Evolutionary conservation across 352 stramenopile species (phyloP), one percentile per base, ranked within the genome.

Genomic region (Poterioochromonas sp.): DNA sequence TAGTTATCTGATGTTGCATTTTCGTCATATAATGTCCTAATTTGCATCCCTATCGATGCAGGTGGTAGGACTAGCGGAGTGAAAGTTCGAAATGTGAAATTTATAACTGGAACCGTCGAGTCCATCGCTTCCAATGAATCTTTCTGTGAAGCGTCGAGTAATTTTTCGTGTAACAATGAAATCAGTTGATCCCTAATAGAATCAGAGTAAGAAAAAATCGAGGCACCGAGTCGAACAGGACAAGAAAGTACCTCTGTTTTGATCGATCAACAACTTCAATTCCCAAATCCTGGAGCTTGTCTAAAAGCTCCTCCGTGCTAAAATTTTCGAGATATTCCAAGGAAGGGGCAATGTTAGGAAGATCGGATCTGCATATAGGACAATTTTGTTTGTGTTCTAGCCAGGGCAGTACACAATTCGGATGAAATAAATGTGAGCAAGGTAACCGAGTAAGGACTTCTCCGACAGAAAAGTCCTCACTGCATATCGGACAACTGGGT

Each of bases 401-500:
- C 68, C 68, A 76, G 2, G 40, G 68, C 26, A 40, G 0, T 0
- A 76, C 11, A 32, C 68, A 76, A 0, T 39, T 22, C 1, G 2
- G 41, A 34, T 76, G 68, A 41, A 76, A 76, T 18, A 63, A 8
- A 37, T 76, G 68, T 20, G 20, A 26, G 39, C 68, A 76, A 3
- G 68, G 68, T 41, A 73, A 20, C 34, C 32, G 11, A 1, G 40
- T 15, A 8, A 49, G 11, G 11, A 11, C 32, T 11, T 44, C 12
- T n/a, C 29, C 63, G 11, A 47, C 35, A 11, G 40, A 8, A 29
- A 35, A 73, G 63, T 73, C 63, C 37, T 73, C 63, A 49, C 63
- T 73, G 63, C 63, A 73, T n/a, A 73, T 73, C 2, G 63, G 63
- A 44, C 63, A 73, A 73, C 8, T 35, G 3, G 63, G 63, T 29